Evolutionary conservation across 345 rosid genomes (phyloP).

Genomic region (Noccaea caerulescens): DNA sequence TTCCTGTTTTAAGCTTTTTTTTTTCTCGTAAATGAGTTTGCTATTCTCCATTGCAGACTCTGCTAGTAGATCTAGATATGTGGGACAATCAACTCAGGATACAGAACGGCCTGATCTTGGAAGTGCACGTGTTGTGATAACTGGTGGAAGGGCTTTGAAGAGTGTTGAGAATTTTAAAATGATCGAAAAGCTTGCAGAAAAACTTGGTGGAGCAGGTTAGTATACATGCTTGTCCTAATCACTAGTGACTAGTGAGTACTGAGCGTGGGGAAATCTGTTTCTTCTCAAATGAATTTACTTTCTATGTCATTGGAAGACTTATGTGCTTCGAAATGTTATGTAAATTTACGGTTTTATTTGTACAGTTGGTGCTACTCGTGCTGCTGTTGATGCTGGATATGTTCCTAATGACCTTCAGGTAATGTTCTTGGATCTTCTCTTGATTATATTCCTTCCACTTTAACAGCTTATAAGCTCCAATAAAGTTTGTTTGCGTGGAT

Average conservation of each 20-base stretch:
- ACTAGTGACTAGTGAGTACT: slow-evolving; percentile 2
- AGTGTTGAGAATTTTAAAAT: slow-evolving; percentile 91
- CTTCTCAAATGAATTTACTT: not conserved
- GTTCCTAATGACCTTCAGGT: slow-evolving; percentile 98
- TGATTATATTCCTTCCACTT: not conserved
- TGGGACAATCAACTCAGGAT: slow-evolving; percentile 71
- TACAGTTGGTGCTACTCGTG: slow-evolving; percentile 98
- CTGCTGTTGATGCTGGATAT: slow-evolving; percentile 99
- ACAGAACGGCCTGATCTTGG: slow-evolving; percentile 97
- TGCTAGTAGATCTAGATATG: slow-evolving; percentile 66
- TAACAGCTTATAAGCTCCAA: not conserved
- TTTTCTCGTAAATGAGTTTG: not conserved
- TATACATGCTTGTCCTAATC: not conserved
- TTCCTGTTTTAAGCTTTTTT: not conserved
- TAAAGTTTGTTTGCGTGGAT: slow-evolving; percentile 24
- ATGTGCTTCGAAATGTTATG: no score
- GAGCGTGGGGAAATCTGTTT: not conserved
- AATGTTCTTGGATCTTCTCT: slow-evolving; percentile 21
- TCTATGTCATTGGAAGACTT: not conserved
- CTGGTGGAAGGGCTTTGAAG: slow-evolving; percentile 92
- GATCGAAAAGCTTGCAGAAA: slow-evolving; percentile 95
- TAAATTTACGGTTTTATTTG: slow-evolving; percentile 10
- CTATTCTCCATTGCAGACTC: slow-evolving; percentile 51
- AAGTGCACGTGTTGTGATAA: slow-evolving; percentile 82
- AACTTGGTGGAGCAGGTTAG: slow-evolving; percentile 96